Evolutionary conservation across 768 basidiomycete species (phyloP).

Genomic region (Auricularia heimuer): DNA sequence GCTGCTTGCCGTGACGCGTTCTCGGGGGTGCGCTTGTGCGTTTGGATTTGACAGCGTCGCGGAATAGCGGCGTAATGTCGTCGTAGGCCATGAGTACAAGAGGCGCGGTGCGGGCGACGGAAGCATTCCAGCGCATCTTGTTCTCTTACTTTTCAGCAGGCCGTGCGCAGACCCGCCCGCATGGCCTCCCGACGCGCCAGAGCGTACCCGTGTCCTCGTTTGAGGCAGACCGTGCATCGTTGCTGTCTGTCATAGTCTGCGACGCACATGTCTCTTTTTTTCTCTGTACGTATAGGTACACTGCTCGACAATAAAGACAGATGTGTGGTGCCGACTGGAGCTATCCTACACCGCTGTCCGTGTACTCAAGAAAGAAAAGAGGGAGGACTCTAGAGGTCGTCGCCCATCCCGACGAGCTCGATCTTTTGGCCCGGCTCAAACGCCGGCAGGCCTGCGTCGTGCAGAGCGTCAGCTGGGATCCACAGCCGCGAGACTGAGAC

Average conservation of each 20-base stretch:
- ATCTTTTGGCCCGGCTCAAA: conserved; percentile 99
- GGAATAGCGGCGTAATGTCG: conserved; percentile 57
- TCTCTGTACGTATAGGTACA: not conserved
- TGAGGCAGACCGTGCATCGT: conserved; percentile 10
- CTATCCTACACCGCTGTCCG: conserved; percentile 1
- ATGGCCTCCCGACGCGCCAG: not conserved
- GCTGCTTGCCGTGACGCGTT: conserved; percentile 3
- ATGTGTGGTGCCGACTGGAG: not conserved
- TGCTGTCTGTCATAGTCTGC: conserved; percentile 11
- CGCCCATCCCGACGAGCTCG: conserved; percentile 72
- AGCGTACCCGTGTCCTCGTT: conserved; percentile 8
- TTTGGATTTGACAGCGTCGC: conserved; percentile 39
- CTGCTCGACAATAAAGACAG: not conserved
- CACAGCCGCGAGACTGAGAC: conserved; percentile 4
- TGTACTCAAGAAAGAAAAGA: not conserved
- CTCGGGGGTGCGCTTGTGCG: conserved; percentile 24
- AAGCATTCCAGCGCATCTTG: not conserved
- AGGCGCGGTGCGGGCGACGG: not conserved
- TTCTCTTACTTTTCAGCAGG: not conserved
- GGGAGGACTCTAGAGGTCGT: conserved; percentile 54
- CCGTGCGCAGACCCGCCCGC: not conserved
- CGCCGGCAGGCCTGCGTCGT: conserved; percentile 78
- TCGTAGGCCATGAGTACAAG: conserved; percentile 38
- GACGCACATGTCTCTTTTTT: conserved; percentile 8
- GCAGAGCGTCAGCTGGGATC: conserved; percentile 10